phyloP scores from a whole-genome alignment of 116 monocot species.

The Phalaenopsis hybrid region DNA sequence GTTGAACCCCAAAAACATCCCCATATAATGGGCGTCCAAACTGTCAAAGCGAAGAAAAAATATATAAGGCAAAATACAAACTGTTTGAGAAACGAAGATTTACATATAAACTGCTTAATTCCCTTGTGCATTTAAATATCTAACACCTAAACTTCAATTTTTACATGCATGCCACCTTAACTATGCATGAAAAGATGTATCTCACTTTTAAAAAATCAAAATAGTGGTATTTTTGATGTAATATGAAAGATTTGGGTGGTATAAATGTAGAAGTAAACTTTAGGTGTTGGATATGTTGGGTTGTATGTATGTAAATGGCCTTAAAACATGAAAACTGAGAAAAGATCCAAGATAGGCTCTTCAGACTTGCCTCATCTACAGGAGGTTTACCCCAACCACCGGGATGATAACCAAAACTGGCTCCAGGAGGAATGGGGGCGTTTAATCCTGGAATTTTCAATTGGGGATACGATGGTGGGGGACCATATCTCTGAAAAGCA shows the following conservation, averaged over 20 bases:
- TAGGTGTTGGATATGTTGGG: no score
- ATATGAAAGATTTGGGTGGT: no score
- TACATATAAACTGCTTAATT: no score
- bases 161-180: no score
- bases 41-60: slow-evolving; percentile 31
- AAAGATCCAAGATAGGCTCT: neutral
- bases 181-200: no score
- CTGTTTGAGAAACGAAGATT: neutral
- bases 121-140: no score
- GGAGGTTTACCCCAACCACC: slow-evolving; percentile 99
- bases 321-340: neutral
- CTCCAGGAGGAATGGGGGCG: slow-evolving; percentile 92
- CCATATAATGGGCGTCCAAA: slow-evolving; percentile 92
- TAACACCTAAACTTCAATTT: no score
- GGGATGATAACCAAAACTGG: slow-evolving; percentile 94
- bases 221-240: no score
- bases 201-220: no score
- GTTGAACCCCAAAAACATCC: slow-evolving; percentile 98
- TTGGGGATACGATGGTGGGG: slow-evolving; percentile 96
- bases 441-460: slow-evolving; percentile 93
- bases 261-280: no score
- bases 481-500: slow-evolving; percentile 86
- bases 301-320: no score
- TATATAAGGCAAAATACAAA: neutral
- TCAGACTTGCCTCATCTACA: slow-evolving; percentile 79